Evolutionary conservation across 208 protist genomes (phyloP).

Genomic region (Phytomonas francai): DNA sequence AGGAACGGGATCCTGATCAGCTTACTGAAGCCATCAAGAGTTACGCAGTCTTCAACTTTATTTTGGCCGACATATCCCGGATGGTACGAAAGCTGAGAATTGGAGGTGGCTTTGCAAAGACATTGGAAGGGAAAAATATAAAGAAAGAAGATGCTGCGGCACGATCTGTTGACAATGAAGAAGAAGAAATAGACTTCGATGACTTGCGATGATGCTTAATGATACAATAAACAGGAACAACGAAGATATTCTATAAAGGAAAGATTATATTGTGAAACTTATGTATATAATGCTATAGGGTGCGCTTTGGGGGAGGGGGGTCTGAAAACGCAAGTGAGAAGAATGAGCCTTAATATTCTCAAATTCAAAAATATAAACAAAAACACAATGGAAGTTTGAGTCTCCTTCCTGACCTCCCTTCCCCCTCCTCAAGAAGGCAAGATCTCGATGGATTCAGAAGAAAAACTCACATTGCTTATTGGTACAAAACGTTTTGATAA

Average conservation of each 20-base stretch:
- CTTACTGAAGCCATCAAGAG: constrained; percentile 44
- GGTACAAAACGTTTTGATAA: not conserved
- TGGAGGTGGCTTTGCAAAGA: not conserved
- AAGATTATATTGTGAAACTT: not conserved
- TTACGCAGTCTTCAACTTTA: constrained; percentile 48
- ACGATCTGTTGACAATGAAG: not conserved
- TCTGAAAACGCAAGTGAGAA: not conserved
- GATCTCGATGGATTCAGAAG: not conserved
- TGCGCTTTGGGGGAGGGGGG: not conserved
- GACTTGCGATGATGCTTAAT: not conserved
- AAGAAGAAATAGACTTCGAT: not conserved
- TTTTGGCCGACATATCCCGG: constrained; percentile 47
- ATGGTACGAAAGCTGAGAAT: constrained; percentile 59
- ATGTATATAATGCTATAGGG: not conserved
- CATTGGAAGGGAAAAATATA: not conserved
- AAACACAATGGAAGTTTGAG: not conserved
- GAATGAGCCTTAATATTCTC: not conserved
- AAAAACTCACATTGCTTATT: not conserved
- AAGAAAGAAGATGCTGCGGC: not conserved
- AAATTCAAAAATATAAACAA: not conserved
- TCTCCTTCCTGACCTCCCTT: not conserved
- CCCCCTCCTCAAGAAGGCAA: not conserved
- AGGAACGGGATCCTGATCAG: constrained; percentile 49
- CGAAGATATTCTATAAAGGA: not conserved
- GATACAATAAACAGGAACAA: not conserved